phyloP scores from a whole-genome alignment of 2,329 filamentous ascomycete species.

The Colletotrichum tanaceti region DNA sequence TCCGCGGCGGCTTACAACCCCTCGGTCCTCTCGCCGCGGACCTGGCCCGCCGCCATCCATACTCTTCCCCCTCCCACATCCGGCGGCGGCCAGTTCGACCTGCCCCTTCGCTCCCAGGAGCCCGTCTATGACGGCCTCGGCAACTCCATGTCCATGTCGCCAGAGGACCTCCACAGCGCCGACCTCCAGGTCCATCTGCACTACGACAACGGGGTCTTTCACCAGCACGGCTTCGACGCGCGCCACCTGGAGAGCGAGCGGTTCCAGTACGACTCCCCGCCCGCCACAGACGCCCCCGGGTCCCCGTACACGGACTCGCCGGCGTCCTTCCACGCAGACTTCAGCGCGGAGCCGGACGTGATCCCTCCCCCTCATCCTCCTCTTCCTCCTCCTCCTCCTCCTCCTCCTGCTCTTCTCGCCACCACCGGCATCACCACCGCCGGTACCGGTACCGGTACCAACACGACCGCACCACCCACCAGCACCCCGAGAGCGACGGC shows the following conservation, averaged over 20 bases:
- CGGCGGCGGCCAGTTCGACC: constrained; percentile 14
- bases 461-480: no score
- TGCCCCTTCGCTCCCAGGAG: constrained; percentile 31
- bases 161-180: constrained; percentile 19
- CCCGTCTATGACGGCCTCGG: constrained; percentile 9
- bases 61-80: constrained; percentile 4
- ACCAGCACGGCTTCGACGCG: not conserved
- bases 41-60: constrained; percentile 46
- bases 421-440: no score
- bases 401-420: no score
- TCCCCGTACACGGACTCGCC: constrained; percentile 17
- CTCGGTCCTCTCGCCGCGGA: constrained; percentile 49
- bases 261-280: constrained; percentile 24
- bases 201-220: constrained; percentile 15
- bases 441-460: no score
- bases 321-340: constrained; percentile 10
- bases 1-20: constrained; percentile 45
- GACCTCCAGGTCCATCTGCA: constrained; percentile 27
- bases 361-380: no score
- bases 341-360: constrained; percentile 11
- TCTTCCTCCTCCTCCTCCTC: no score
- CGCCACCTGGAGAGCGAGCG: constrained; percentile 9
- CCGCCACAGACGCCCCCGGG: not conserved
- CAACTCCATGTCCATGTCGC: constrained; percentile 16
- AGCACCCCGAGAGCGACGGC: not conserved